Percentiles rank a stretch among this genome's conserved stretches.
These are phyloP conservation scores for Mycosarcoma mackinlayi DNA, from an alignment of 1,284 basidiomycete genomes.

Conservation along the genomic window DNA sequence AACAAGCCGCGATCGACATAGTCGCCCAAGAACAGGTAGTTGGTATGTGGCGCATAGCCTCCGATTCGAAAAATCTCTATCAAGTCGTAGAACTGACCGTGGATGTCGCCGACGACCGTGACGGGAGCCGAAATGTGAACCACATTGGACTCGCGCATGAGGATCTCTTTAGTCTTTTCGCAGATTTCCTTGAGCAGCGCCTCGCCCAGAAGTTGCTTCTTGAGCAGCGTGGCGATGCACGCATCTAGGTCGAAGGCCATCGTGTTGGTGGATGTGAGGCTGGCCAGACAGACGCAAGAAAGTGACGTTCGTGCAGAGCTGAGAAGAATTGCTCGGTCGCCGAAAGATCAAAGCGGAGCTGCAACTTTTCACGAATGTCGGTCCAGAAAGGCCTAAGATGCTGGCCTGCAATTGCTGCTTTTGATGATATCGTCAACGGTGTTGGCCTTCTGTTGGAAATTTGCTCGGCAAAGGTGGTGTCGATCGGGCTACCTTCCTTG, in stretches of 20 bases:
- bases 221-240: constrained; percentile 65
- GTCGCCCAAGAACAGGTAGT: constrained; percentile 87
- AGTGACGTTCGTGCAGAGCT: too few relatives aligned
- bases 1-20: constrained; percentile 98
- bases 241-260: constrained; percentile 67
- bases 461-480: too few relatives aligned
- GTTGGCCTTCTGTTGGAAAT: too few relatives aligned
- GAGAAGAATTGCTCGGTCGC: too few relatives aligned
- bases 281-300: too few relatives aligned
- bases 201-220: constrained; percentile 67
- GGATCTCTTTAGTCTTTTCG: constrained; percentile 73
- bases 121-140: constrained; percentile 98
- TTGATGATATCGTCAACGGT: too few relatives aligned
- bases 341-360: too few relatives aligned
- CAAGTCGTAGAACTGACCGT: constrained; percentile 98
- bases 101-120: constrained; percentile 98
- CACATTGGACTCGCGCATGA: constrained; percentile 99
- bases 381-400: too few relatives aligned
- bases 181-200: constrained; percentile 66
- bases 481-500: neutral
- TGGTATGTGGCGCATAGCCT: constrained; percentile 93
- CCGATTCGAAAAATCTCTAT: constrained; percentile 99
- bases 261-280: neutral
- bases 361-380: too few relatives aligned
- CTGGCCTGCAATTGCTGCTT: too few relatives aligned